phyloP scores from a whole-genome alignment of 2,329 filamentous ascomycete species.

The Elsinoe perseae region DNA sequence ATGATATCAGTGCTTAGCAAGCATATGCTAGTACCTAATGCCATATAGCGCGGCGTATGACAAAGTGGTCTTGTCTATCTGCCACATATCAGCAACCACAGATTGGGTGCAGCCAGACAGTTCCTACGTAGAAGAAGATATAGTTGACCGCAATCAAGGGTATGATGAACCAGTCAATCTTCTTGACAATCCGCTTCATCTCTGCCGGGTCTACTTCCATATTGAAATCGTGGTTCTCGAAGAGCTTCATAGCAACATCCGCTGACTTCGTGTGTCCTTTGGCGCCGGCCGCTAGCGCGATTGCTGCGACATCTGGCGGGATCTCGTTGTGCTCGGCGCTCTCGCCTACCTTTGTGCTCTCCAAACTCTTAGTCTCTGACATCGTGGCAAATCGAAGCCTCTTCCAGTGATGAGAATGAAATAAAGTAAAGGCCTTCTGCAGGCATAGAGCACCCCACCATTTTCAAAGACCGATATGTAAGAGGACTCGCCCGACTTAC shows the following conservation, averaged over 20 bases:
- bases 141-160: slow-evolving; percentile 38
- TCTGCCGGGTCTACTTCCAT: slow-evolving; percentile 40
- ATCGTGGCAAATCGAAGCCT: background rate
- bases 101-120: background rate
- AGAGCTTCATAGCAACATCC: slow-evolving; percentile 46
- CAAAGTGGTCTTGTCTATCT: slow-evolving; percentile 45
- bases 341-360: background rate
- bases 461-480: background rate
- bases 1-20: too few relatives aligned
- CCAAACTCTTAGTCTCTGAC: slow-evolving; percentile 13
- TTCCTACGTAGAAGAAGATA: slow-evolving; percentile 30
- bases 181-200: slow-evolving; percentile 43
- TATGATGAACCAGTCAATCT: slow-evolving; percentile 54
- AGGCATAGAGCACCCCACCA: background rate
- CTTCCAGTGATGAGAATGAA: background rate
- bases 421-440: background rate
- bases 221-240: slow-evolving; percentile 35
- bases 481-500: background rate
- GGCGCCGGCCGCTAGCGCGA: slow-evolving; percentile 6
- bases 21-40: slow-evolving; percentile 37
- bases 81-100: background rate
- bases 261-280: slow-evolving; percentile 12
- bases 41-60: slow-evolving; percentile 60
- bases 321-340: background rate
- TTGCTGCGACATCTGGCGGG: background rate